Evolutionary conservation across 2,329 filamentous ascomycete genomes (phyloP).

Genomic region (Sordariomycetes sp.): DNA sequence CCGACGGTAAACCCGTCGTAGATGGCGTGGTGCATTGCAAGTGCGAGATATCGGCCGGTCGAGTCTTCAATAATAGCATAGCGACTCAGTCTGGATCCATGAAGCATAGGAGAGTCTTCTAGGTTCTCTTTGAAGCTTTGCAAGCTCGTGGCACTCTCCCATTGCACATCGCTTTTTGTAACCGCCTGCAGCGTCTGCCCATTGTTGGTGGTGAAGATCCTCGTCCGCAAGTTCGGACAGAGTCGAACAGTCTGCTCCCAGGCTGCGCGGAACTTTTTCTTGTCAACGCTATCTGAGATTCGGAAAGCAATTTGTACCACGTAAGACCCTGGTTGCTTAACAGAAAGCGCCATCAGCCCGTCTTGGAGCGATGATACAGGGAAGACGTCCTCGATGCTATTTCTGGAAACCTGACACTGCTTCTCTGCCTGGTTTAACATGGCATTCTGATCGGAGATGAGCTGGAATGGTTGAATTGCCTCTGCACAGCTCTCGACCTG

Average conservation of each 20-base stretch:
- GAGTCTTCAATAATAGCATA: background rate
- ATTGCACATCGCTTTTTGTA: constrained; percentile 1
- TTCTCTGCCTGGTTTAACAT: no score
- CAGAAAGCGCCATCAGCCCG: constrained; percentile 22
- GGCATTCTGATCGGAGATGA: no score
- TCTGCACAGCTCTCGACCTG: no score
- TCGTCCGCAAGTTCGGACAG: constrained; percentile 4
- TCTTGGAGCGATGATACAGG: constrained; percentile 26
- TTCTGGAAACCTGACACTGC: background rate
- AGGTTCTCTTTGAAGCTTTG: background rate
- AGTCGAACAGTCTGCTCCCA: constrained; percentile 5
- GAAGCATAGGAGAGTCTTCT: background rate
- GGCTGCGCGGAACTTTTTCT: constrained; percentile 6
- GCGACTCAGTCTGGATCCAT: background rate
- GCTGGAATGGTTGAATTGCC: no score
- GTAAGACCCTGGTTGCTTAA: constrained; percentile 19
- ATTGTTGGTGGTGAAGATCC: constrained; percentile 3
- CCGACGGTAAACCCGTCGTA: constrained; percentile 9
- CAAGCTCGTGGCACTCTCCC: background rate
- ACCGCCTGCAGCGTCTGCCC: constrained; percentile 2
- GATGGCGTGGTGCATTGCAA: constrained; percentile 9
- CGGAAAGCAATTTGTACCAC: constrained; percentile 15
- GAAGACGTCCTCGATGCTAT: constrained; percentile 18
- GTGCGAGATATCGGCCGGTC: constrained; percentile 5
- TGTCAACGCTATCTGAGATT: constrained; percentile 9